phyloP scores from a whole-genome alignment of 140 eudicot genomes.

The Bidens hawaiensis region DNA sequence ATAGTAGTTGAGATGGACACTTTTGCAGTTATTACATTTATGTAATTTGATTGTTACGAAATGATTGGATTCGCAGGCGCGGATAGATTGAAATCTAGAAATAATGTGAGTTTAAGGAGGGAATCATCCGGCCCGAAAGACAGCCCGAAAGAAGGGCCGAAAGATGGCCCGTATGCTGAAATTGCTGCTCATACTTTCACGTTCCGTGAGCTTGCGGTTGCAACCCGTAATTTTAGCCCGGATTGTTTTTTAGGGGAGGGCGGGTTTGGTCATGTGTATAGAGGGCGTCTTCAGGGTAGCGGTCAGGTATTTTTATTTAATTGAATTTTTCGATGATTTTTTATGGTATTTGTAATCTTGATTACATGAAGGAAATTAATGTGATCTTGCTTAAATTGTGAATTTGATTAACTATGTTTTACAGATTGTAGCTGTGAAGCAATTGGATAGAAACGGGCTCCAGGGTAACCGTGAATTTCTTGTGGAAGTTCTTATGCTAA shows the following conservation, averaged over 20 bases:
- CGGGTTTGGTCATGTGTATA: slow-evolving; percentile 93
- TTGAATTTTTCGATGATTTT: background rate
- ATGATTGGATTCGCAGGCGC: slow-evolving; percentile 50
- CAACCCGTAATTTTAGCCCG: slow-evolving; percentile 72
- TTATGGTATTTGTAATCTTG: background rate
- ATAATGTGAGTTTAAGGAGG: slow-evolving; percentile 52
- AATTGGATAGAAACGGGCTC: slow-evolving; percentile 88
- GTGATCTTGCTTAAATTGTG: background rate
- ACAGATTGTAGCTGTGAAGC: slow-evolving; percentile 88
- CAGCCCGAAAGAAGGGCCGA: slow-evolving; percentile 40
- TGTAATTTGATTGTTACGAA: background rate
- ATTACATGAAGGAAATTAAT: background rate
- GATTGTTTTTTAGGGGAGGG: slow-evolving; percentile 94
- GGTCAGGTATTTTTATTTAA: slow-evolving; percentile 54
- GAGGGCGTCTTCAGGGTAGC: slow-evolving; percentile 63
- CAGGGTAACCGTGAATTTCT: slow-evolving; percentile 94
- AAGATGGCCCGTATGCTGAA: slow-evolving; percentile 55
- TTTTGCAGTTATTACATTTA: background rate
- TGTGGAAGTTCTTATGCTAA: slow-evolving; percentile 95
- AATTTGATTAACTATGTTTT: background rate
- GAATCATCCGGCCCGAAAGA: slow-evolving; percentile 48
- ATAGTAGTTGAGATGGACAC: too few species aligned
- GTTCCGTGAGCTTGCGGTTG: slow-evolving; percentile 88
- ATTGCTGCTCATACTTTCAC: slow-evolving; percentile 92
- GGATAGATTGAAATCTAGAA: slow-evolving; percentile 64